Evolutionary conservation across 306 rosid genomes (phyloP).

Genomic region (Medicago ruthenica): DNA sequence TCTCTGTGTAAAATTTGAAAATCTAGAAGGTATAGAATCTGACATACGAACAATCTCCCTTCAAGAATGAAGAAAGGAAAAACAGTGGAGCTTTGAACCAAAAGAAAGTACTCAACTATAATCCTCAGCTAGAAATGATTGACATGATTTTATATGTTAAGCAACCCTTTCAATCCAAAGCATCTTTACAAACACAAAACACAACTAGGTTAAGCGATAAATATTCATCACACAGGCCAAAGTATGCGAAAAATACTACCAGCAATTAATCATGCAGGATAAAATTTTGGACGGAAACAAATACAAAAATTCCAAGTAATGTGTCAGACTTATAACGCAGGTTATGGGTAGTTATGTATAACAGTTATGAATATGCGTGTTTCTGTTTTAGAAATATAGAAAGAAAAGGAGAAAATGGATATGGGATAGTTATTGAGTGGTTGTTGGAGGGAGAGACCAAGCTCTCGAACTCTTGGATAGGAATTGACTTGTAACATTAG

Average conservation of each 20-base stretch:
- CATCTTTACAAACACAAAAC: slow-evolving; percentile 14
- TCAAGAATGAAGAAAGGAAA: not conserved
- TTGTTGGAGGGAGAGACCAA: not conserved
- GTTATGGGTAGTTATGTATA: too few species aligned
- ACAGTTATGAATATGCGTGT: too few species aligned
- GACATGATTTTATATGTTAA: not conserved
- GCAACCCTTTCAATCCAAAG: slow-evolving; percentile 30
- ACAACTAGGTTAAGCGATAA: not conserved
- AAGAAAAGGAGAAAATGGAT: not conserved
- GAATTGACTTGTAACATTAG: too few species aligned
- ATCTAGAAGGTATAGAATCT: not conserved
- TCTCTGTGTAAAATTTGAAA: not conserved
- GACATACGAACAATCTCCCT: not conserved
- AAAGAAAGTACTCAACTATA: not conserved
- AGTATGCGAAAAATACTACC: too few species aligned
- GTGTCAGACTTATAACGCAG: not conserved
- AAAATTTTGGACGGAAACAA: too few species aligned
- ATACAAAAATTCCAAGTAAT: slow-evolving; percentile 26
- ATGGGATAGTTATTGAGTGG: not conserved
- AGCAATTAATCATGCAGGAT: too few species aligned
- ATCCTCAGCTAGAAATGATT: slow-evolving; percentile 19
- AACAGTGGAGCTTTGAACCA: not conserved
- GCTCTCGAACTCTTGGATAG: not conserved
- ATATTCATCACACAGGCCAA: too few species aligned
- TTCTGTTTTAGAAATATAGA: not conserved